Evolutionary conservation across 2,329 filamentous ascomycete species (phyloP).

Genomic region (Neocatenulostroma microsporum): DNA sequence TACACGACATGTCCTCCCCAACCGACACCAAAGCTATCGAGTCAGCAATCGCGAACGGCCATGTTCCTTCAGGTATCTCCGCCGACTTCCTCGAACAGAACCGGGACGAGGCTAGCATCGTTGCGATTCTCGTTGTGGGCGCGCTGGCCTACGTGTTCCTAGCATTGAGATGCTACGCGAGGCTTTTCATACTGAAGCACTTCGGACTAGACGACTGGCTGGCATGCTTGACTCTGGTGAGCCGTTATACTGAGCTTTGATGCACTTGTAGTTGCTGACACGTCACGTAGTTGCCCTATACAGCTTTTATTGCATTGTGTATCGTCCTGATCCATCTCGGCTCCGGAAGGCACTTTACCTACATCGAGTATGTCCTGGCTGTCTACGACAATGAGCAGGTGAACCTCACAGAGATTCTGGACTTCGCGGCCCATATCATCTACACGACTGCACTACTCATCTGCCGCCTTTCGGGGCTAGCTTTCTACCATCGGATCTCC

Average conservation of each 20-base stretch:
- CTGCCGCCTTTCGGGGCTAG: slow-evolving; percentile 46
- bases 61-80: slow-evolving; percentile 31
- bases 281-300: slow-evolving; percentile 23
- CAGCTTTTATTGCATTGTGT: slow-evolving; percentile 38
- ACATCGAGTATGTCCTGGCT: slow-evolving; percentile 44
- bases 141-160: slow-evolving; percentile 32
- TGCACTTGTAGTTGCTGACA: no score
- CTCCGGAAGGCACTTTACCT: slow-evolving; percentile 41
- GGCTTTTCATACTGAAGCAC: slow-evolving; percentile 31
- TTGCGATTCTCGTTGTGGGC: slow-evolving; percentile 35
- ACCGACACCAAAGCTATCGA: slow-evolving; percentile 8
- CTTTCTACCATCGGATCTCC: slow-evolving; percentile 45
- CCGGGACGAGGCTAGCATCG: slow-evolving; percentile 33
- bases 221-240: slow-evolving; percentile 20
- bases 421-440: slow-evolving; percentile 46
- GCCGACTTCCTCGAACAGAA: slow-evolving; percentile 32
- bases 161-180: slow-evolving; percentile 29
- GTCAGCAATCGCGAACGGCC: slow-evolving; percentile 17
- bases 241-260: neutral
- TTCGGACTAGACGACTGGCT: slow-evolving; percentile 36
- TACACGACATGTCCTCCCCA: slow-evolving; percentile 9
- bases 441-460: slow-evolving; percentile 45
- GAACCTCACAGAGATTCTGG: slow-evolving; percentile 40
- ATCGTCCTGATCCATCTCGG: slow-evolving; percentile 42
- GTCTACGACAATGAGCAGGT: slow-evolving; percentile 35